phyloP scores from a whole-genome alignment of 768 basidiomycete genomes.

The Pisolithus orientalis region DNA sequence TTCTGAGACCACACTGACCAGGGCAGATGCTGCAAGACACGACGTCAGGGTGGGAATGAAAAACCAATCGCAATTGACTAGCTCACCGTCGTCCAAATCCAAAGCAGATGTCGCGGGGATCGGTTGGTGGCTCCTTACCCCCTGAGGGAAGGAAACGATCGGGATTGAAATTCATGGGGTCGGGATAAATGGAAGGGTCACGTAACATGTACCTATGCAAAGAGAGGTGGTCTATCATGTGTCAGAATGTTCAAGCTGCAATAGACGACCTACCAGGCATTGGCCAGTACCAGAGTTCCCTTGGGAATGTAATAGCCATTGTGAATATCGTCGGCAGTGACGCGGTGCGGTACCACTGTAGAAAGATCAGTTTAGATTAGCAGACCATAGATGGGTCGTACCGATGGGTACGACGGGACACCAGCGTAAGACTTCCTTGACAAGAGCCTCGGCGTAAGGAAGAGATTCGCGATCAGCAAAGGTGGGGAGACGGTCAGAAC shows the following conservation, averaged over 20 bases:
- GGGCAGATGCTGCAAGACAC: constrained; percentile 19
- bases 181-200: constrained; percentile 36
- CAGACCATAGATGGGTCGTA: constrained; percentile 16
- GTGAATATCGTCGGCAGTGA: constrained; percentile 54
- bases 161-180: constrained; percentile 53
- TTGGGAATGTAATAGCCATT: constrained; percentile 59
- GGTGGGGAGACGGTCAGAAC: constrained; percentile 53
- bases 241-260: constrained; percentile 5
- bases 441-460: constrained; percentile 56
- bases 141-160: constrained; percentile 46
- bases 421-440: constrained; percentile 51
- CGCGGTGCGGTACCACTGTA: constrained; percentile 39
- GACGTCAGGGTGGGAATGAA: constrained; percentile 1
- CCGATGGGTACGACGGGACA: constrained; percentile 33
- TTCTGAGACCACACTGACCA: constrained; percentile 9
- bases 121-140: constrained; percentile 37
- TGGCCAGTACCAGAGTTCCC: constrained; percentile 22
- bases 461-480: constrained; percentile 51
- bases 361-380: constrained; percentile 32
- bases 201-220: constrained; percentile 25
- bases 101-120: constrained; percentile 58
- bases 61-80: constrained; percentile 2
- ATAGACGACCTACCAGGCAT: constrained; percentile 12
- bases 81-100: constrained; percentile 61
- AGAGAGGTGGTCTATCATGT: not conserved